phyloP scores from a whole-genome alignment of 2,329 filamentous ascomycete species.

The Venturia nashicola region DNA sequence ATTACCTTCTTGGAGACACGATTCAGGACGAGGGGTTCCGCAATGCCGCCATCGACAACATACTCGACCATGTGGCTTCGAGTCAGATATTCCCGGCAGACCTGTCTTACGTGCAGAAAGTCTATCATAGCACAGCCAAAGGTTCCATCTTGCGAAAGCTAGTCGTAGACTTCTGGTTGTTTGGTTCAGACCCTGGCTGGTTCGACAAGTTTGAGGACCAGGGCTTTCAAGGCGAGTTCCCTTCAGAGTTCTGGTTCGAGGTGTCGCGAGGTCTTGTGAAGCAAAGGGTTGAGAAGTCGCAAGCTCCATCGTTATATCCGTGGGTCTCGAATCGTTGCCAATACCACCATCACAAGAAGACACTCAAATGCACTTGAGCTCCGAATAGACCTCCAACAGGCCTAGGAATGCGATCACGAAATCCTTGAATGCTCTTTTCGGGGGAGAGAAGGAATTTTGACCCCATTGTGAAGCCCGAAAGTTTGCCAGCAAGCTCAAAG shows the following conservation, averaged over 20 bases:
- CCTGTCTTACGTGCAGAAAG: neutral
- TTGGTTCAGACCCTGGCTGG: neutral
- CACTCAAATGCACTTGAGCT: neutral
- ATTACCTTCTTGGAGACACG: neutral
- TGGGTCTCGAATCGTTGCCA: neutral
- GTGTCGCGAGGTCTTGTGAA: neutral
- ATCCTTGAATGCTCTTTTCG: too few species aligned
- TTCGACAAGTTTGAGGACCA: neutral
- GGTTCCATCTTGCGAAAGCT: neutral
- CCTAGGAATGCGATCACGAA: too few species aligned
- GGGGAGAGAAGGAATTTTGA: too few species aligned
- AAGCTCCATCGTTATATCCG: neutral
- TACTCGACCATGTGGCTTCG: neutral
- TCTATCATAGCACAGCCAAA: neutral
- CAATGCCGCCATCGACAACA: neutral
- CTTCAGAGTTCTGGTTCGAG: neutral
- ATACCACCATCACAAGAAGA: neutral
- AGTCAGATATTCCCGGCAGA: neutral
- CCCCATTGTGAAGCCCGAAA: too few species aligned
- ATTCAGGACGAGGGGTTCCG: neutral
- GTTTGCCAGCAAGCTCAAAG: too few species aligned
- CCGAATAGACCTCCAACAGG: too few species aligned
- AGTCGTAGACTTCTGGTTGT: neutral
- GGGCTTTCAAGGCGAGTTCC: neutral
- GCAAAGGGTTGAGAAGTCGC: neutral